Evolutionary conservation across 345 rosid species (phyloP).

Genomic region (Eucalyptus grandis): DNA sequence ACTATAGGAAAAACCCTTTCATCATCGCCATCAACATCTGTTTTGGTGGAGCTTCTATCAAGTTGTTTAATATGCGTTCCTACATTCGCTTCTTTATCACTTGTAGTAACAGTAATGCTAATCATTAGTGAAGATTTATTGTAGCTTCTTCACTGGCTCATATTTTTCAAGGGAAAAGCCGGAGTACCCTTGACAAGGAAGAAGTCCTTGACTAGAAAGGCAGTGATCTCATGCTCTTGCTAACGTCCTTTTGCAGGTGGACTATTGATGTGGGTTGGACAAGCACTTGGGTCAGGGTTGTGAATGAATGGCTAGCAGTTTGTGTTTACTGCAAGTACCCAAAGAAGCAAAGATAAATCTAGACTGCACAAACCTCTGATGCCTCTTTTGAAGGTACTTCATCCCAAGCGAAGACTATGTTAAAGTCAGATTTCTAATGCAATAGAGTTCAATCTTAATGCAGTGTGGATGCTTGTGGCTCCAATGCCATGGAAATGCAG

Average conservation of each 20-base stretch:
- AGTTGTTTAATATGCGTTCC: no score
- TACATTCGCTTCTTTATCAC: no score
- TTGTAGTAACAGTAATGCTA: no score
- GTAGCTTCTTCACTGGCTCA: not conserved
- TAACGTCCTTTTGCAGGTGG: slow-evolving; percentile 40
- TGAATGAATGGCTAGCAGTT: slow-evolving; percentile 93
- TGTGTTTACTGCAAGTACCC: slow-evolving; percentile 72
- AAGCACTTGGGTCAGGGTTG: slow-evolving; percentile 86
- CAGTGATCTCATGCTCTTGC: not conserved
- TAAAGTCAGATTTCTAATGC: not conserved
- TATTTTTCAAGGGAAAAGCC: not conserved
- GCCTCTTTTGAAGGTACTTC: not conserved
- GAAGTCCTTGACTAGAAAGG: not conserved
- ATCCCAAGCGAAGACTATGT: not conserved
- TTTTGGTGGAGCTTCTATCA: no score
- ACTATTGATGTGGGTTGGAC: slow-evolving; percentile 98
- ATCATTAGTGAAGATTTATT: no score
- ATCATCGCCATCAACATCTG: not conserved
- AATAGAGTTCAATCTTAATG: not conserved
- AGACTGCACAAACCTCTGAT: not conserved
- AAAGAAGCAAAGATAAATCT: not conserved
- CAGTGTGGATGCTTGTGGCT: not conserved
- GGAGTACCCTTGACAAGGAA: not conserved
- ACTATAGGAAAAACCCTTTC: not conserved
- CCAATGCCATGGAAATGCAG: not conserved